phyloP scores from a whole-genome alignment of 2,329 filamentous ascomycete genomes.

The Hymenoscyphus fructigenus region DNA sequence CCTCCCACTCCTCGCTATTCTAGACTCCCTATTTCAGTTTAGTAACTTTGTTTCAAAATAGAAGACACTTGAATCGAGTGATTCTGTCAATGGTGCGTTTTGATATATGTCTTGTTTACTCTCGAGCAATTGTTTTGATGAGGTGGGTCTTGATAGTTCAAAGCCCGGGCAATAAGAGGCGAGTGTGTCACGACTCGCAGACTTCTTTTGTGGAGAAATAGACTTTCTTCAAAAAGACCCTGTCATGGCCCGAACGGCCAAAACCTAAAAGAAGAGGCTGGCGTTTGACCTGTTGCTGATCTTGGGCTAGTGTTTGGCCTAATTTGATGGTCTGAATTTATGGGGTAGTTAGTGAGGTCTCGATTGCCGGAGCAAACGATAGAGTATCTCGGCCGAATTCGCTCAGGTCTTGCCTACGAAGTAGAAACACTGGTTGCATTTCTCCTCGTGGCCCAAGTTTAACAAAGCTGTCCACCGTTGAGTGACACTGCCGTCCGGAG shows the following conservation, averaged over 20 bases:
- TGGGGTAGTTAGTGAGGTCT: not conserved
- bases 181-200: not conserved
- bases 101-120: not conserved
- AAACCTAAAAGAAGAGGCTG: not conserved
- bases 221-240: not conserved
- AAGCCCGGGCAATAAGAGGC: not conserved
- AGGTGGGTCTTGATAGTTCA: not conserved
- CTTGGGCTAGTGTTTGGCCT: conserved; percentile 6
- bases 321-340: conserved; percentile 6
- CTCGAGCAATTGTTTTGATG: not conserved
- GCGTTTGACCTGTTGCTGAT: conserved; percentile 10
- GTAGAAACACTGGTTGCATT: conserved; percentile 10
- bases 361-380: not conserved
- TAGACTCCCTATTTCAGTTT: not conserved
- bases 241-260: not conserved
- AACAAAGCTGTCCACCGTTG: conserved; percentile 11
- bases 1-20: not conserved
- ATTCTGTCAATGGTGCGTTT: not conserved
- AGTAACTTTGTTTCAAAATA: not conserved
- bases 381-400: not conserved
- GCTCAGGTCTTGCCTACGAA: not conserved
- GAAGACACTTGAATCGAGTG: not conserved
- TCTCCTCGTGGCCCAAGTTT: conserved; percentile 10
- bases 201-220: conserved; percentile 7
- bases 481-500: conserved; percentile 9